Evolutionary conservation across 345 rosid genomes (phyloP).

Genomic region (Lumnitzera racemosa): DNA sequence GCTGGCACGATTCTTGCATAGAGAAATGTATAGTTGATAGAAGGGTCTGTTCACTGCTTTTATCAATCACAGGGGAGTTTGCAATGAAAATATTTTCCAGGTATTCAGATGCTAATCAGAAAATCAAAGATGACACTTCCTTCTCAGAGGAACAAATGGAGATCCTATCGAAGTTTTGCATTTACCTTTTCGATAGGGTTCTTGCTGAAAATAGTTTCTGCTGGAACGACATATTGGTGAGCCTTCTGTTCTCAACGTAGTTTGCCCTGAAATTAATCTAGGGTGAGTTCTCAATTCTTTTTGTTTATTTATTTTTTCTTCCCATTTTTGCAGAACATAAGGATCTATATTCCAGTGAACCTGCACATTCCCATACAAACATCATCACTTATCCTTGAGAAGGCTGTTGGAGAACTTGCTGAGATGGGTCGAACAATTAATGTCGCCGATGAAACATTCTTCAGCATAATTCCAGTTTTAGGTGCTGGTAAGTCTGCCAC

Average conservation of each 20-base stretch:
- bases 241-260: conserved; percentile 11
- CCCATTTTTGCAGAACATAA: conserved; percentile 34
- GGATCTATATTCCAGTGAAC: conserved; percentile 51
- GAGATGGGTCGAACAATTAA: conserved; percentile 18
- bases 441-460: conserved; percentile 26
- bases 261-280: background rate
- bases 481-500: conserved; percentile 48
- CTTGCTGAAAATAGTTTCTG: conserved; percentile 46
- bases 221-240: conserved; percentile 71
- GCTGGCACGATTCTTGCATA: conserved; percentile 76
- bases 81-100: conserved; percentile 35
- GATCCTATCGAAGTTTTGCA: conserved; percentile 54
- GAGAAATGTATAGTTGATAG: conserved; percentile 59
- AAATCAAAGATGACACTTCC: conserved; percentile 15
- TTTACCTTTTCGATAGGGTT: conserved; percentile 61
- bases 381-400: conserved; percentile 27
- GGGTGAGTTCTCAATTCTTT: background rate
- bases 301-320: background rate
- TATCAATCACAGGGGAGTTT: conserved; percentile 48
- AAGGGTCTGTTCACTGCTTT: conserved; percentile 49
- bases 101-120: conserved; percentile 8
- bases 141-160: conserved; percentile 33
- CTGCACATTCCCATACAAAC: conserved; percentile 26
- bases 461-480: conserved; percentile 61
- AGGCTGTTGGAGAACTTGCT: conserved; percentile 41